Base-by-base conservation (phyloP, 148 eudicot species). In the Chenopodium album region DNA sequence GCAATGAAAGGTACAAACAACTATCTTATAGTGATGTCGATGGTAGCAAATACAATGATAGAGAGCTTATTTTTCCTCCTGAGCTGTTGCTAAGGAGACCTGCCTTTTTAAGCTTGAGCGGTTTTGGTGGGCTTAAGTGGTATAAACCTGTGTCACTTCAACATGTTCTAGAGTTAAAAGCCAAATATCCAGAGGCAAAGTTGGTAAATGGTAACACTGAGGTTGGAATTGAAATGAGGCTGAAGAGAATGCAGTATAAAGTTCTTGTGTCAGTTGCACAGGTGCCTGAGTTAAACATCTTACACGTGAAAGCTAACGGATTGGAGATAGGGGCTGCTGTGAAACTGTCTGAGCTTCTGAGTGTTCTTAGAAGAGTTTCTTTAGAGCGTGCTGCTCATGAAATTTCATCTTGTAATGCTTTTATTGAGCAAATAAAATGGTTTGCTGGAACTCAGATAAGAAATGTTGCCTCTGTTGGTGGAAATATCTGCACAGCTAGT, bases 371-470 rank as follows among this genome's bases (percentile, higher is more conserved):
- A 83, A 78, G 73, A 83, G 89, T 84, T 78, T 52, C 78, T 22
- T 67, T 67, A 54, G 88, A 97, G 82, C 93, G 89, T 85, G 80
- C 88, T 83, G 26, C 87, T 84, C 87, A 88, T 87, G 91, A 92
- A 86, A 86, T 90, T 76, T 92, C 94, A 56, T 85, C 96, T n/a
- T 97, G 98, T 83, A 89, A 85, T 78, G 90, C 97, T 77, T 85
- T 97, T 74, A 86, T 92, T 80, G 95, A 92, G 81, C 99, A 97
- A 85, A 80, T 97, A 80, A 94, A 89, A 87, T 97, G 99, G 99
- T 97, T 97, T 87, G 99, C 98, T 47, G 99, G 99, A 67, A 92
- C 94, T 14, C 99, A 97, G 75, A 97, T 97, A 84, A 92, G 92
- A 83, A 97, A 97, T 83, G 98, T 94, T 86, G 99, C 99, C 34